Evolutionary conservation across 1,284 basidiomycete species (phyloP).

Genomic region (Nidula niveotomentosa): DNA sequence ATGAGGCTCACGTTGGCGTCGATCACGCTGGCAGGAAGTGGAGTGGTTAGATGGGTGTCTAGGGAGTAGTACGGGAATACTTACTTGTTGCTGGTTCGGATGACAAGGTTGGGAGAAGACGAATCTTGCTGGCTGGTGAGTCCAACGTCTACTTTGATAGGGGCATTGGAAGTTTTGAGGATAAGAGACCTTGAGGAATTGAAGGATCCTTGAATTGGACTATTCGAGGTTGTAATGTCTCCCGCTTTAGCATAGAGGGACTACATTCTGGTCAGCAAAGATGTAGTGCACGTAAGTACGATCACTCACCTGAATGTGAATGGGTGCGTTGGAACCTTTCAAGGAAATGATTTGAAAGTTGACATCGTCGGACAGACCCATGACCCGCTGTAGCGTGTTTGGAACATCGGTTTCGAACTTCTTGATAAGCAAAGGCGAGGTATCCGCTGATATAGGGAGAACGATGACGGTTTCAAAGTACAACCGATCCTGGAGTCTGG

Average conservation of each 20-base stretch:
- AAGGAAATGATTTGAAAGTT: slow-evolving; percentile 27
- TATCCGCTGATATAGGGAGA: slow-evolving; percentile 23
- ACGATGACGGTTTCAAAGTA: slow-evolving; percentile 32
- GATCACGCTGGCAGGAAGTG: neutral
- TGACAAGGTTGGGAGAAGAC: slow-evolving; percentile 19
- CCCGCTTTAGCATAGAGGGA: slow-evolving; percentile 23
- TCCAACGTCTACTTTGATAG: slow-evolving; percentile 28
- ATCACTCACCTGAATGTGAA: slow-evolving; percentile 25
- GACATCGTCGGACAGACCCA: slow-evolving; percentile 20
- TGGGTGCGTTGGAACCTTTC: slow-evolving; percentile 26
- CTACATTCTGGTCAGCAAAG: slow-evolving; percentile 12
- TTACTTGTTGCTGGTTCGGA: slow-evolving; percentile 35
- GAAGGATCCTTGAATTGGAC: slow-evolving; percentile 33
- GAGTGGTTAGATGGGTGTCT: neutral
- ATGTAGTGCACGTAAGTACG: neutral
- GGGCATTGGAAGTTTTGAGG: slow-evolving; percentile 32
- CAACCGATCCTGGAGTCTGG: slow-evolving; percentile 13
- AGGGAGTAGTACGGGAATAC: slow-evolving; percentile 22
- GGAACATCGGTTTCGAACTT: slow-evolving; percentile 38
- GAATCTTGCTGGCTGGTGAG: slow-evolving; percentile 20
- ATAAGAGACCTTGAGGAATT: slow-evolving; percentile 27
- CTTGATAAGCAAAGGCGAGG: slow-evolving; percentile 24
- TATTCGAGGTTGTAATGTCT: slow-evolving; percentile 26
- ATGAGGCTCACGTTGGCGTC: neutral
- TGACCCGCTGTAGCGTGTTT: slow-evolving; percentile 27